These are phyloP conservation scores for Spongospora subterranea DNA, from an alignment of 208 protist species.

Conservation along the genomic window DNA sequence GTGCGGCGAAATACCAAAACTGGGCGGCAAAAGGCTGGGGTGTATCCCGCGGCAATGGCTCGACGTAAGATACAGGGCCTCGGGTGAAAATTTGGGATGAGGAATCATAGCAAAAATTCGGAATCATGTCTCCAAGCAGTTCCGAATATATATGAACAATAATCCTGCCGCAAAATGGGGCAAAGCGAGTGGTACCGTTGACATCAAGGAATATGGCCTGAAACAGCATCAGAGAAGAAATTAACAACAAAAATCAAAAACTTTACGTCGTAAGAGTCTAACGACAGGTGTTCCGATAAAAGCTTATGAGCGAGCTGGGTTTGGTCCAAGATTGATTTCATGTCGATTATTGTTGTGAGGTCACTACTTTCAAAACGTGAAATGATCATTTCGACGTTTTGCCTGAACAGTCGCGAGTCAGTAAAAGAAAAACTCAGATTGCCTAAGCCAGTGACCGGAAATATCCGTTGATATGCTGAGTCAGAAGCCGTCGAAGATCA, in stretches of 20 bases:
- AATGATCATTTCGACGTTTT: slow-evolving; percentile 59
- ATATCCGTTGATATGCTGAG: slow-evolving; percentile 61
- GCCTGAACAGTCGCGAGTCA: background rate
- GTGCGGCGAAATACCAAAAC: background rate
- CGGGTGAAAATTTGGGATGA: background rate
- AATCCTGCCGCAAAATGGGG: slow-evolving; percentile 38
- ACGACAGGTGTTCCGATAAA: background rate
- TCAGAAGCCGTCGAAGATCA: slow-evolving; percentile 53
- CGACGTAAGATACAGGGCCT: slow-evolving; percentile 33
- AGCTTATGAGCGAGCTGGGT: slow-evolving; percentile 37
- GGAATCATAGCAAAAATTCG: slow-evolving; percentile 47
- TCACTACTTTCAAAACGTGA: slow-evolving; percentile 5
- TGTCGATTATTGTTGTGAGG: background rate
- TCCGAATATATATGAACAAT: slow-evolving; percentile 42
- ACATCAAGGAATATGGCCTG: slow-evolving; percentile 34
- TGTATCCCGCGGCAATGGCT: slow-evolving; percentile 4
- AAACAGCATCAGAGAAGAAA: background rate
- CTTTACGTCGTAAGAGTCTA: slow-evolving; percentile 15
- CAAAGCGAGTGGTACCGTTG: background rate
- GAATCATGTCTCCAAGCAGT: slow-evolving; percentile 27
- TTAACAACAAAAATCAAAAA: background rate
- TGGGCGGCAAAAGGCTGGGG: background rate
- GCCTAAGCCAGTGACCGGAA: slow-evolving; percentile 1
- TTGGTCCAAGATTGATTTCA: slow-evolving; percentile 52
- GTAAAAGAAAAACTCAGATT: background rate